Conservation (phyloP, 2,329 filamentous ascomycete species). For the Diaporthe longicolla region DNA sequence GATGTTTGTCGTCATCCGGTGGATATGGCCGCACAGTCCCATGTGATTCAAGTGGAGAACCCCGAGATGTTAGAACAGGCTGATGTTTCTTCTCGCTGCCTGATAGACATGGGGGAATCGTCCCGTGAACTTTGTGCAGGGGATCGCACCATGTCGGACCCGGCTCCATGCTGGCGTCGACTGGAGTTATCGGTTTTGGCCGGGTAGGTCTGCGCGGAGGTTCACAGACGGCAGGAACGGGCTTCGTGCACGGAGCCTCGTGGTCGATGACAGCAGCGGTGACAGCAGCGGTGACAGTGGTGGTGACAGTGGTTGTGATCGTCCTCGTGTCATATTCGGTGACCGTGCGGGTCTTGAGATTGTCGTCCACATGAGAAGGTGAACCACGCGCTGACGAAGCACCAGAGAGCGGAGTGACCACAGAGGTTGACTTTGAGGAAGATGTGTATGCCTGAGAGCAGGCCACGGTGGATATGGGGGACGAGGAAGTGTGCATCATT, state of each 20-base stretch:
- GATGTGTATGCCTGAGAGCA: background rate
- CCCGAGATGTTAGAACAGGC: too few species aligned
- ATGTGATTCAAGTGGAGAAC: too few species aligned
- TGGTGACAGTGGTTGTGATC: background rate
- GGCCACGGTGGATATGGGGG: background rate
- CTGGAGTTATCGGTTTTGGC: background rate
- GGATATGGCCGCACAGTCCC: too few species aligned
- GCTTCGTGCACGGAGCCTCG: conserved; percentile 12
- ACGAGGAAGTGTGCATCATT: background rate
- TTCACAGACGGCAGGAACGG: background rate
- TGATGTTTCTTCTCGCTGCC: background rate
- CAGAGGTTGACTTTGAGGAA: background rate
- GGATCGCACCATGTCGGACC: background rate
- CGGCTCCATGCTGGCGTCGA: background rate
- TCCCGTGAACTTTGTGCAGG: background rate
- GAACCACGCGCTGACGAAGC: background rate
- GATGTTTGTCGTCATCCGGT: too few species aligned
- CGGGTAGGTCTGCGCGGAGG: background rate
- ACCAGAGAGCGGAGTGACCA: background rate
- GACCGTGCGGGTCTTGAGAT: background rate
- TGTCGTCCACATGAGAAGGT: background rate
- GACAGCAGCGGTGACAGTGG: too few species aligned
- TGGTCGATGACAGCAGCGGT: background rate
- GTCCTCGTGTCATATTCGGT: conserved; percentile 2
- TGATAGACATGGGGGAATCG: background rate